phyloP scores from a whole-genome alignment of 1,284 basidiomycete genomes.

The Malassezia japonica region DNA sequence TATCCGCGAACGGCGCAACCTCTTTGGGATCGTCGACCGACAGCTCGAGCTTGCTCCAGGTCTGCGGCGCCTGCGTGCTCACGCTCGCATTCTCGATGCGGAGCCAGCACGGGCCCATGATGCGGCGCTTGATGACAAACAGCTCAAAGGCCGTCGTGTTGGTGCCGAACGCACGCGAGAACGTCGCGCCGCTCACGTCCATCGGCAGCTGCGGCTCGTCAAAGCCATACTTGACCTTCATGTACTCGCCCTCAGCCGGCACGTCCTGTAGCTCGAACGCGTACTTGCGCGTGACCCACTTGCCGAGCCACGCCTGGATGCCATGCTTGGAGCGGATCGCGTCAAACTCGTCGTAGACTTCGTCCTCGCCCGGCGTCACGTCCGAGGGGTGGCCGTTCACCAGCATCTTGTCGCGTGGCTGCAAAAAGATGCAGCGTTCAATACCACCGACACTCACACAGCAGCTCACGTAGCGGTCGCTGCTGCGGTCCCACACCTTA shows the following conservation, averaged over 20 bases:
- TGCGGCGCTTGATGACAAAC: slow-evolving; percentile 87
- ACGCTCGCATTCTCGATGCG: slow-evolving; percentile 66
- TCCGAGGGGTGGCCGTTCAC: slow-evolving; percentile 64
- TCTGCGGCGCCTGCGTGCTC: slow-evolving; percentile 46
- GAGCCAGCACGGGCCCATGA: slow-evolving; percentile 98
- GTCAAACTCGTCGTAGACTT: slow-evolving; percentile 79
- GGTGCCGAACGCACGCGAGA: slow-evolving; percentile 81
- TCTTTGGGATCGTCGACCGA: slow-evolving; percentile 74
- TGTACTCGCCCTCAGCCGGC: slow-evolving; percentile 73
- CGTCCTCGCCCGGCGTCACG: slow-evolving; percentile 50
- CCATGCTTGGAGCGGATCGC: slow-evolving; percentile 62
- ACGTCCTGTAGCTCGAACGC: slow-evolving; percentile 81
- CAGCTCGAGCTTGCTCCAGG: slow-evolving; percentile 67
- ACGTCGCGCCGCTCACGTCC: slow-evolving; percentile 68
- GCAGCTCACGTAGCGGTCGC: slow-evolving; percentile 66
- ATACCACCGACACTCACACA: slow-evolving; percentile 77
- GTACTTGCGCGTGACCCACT: slow-evolving; percentile 77
- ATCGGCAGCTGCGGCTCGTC: slow-evolving; percentile 53
- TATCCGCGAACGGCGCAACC: slow-evolving; percentile 70
- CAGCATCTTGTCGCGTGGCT: slow-evolving; percentile 54
- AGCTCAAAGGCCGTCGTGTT: slow-evolving; percentile 87
- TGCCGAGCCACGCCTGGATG: slow-evolving; percentile 61
- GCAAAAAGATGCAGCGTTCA: slow-evolving; percentile 84
- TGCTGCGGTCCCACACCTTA: slow-evolving; percentile 41
- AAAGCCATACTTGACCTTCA: slow-evolving; percentile 57